Evolutionary conservation across 2,329 filamentous ascomycete genomes (phyloP), one percentile per base, ranked within the genome.

Genomic region (Cytospora mali): DNA sequence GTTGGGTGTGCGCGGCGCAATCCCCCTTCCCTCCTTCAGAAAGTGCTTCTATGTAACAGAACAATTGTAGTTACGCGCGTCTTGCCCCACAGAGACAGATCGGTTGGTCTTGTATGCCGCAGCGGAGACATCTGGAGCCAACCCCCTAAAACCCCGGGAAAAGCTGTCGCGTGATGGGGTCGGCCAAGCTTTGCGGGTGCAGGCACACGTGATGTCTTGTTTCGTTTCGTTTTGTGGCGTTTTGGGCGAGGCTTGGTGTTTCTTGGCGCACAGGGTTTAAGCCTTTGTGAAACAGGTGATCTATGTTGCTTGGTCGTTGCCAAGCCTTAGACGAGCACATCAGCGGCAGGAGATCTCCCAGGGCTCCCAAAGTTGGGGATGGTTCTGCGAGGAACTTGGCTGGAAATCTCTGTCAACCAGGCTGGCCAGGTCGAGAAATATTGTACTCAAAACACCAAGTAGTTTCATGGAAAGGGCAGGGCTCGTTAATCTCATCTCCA

Each of bases 301-400:
- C 46, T 39, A 31, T 25, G 50, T 35, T 54, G 33, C 50, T 54
- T 54, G 46, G 57, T 33, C n/a, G 18, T 31, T 7, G 57, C 57
- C 57, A 60, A 60, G 57, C 29, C 53, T 39, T 60, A 60, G 57
- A 60, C 57, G 50, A 54, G 14, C 49, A 48, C 31, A 60, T 39
- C 57, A 60, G 31, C 57, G 23, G 54, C 57, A 35, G 57, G 48
- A 27, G 48, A 60, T 60, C 50, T 60, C n/a, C n/a, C n/a, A n/a
- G n/a, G n/a, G n/a, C n/a, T 54, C 27, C 35, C 57, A 46, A n/a
- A 21, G n/a, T 54, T 29, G 57, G 29, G 50, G 50, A 60, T 46
- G 31, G 16, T n/a, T 27, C 7, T 27, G 49, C 57, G 25, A 53
- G 57, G 50, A 46, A n/a, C 33, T 3, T 39, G 14, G 33, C 3